Percentiles rank a stretch among this genome's conserved stretches.
Evolutionary conservation across 2,329 filamentous ascomycete species (phyloP).

Genomic region (Claviceps sorghi): DNA sequence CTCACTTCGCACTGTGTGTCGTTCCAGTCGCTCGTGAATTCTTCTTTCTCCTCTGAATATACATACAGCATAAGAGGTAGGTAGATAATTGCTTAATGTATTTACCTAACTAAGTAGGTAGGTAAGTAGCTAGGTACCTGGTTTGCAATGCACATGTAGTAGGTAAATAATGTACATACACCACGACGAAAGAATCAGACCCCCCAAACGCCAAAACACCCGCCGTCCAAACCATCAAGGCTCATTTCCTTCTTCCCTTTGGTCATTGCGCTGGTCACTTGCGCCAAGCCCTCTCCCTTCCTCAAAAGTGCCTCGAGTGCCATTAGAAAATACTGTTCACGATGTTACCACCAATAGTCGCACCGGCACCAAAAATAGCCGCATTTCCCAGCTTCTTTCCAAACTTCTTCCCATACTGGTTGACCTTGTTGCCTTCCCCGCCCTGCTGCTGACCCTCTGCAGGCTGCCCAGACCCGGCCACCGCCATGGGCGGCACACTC

Average conservation of each 20-base stretch:
- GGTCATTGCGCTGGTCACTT: too few relatives aligned
- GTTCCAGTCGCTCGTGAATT: too few relatives aligned
- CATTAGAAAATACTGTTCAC: slow-evolving; percentile 77
- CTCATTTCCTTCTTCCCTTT: too few relatives aligned
- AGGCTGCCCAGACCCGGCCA: slow-evolving; percentile 42
- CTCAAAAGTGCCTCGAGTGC: background rate
- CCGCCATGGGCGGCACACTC: slow-evolving; percentile 60
- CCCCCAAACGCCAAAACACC: background rate
- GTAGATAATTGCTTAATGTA: too few relatives aligned
- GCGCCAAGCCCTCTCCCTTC: background rate
- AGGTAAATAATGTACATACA: too few relatives aligned
- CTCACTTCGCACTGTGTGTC: background rate
- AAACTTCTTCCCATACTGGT: slow-evolving; percentile 79
- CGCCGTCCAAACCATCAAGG: background rate
- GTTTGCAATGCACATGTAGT: background rate
- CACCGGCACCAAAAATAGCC: slow-evolving; percentile 85
- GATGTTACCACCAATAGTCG: slow-evolving; percentile 77
- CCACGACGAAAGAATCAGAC: background rate
- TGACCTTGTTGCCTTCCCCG: slow-evolving; percentile 43
- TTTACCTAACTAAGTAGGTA: background rate
- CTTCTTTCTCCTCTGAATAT: too few relatives aligned
- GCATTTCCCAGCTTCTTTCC: slow-evolving; percentile 75
- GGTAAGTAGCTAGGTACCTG: too few relatives aligned
- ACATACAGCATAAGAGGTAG: too few relatives aligned
- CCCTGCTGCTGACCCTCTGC: slow-evolving; percentile 21